Base-by-base conservation (phyloP, 371 early-diverging fungal genomes). In the Mortierella sp. region DNA sequence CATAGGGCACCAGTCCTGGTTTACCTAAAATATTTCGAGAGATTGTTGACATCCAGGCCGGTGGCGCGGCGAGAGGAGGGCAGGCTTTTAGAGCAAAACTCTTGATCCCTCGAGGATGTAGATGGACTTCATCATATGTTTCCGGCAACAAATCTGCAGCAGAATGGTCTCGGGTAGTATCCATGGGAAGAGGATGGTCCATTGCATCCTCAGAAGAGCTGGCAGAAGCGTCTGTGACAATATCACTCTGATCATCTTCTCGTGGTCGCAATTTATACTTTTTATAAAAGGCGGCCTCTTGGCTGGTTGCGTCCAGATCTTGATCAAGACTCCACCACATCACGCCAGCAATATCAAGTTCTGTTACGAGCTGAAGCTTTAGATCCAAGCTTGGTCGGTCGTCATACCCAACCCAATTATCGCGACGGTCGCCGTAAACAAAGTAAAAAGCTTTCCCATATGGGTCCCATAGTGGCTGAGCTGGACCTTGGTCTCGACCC, bases 291-390 rank as follows among this genome's bases (percentile, higher is more conserved):
- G 72, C 51, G 0, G 28, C 24, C 8, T 54, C 30, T 8, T 65
- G 43, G 45, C 78, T 78, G 16, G 78, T 61, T 18, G 22, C 22
- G 24, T 78, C 73, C 28, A 78, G 55, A 39, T 78, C 78, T 70
- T 73, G 73, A 37, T 78, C 78, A 20, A 78, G 43, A 26, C 78
- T 78, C 78, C 78, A 73, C 78, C 78, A 78, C 78, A 73, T 78
- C 20, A 73, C 64, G 0, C 78, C 78, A 1, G 70, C 78, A 1
- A 78, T 62, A n/a, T 73, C 60, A 6, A 66, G 32, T 39, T 78
- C 78, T 5, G 70, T 66, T 35, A 62, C 70, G 45, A 78, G 54
- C 49, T 78, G 78, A 28, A 78, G 54, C 45, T 78, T 73, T 20
- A 73, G 35, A 26, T 78, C 73, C 32, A 78, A 9, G 28, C 78